These are phyloP conservation scores for Cymbidium sinense DNA, from an alignment of 106 monocot species.

Conservation along the genomic window DNA sequence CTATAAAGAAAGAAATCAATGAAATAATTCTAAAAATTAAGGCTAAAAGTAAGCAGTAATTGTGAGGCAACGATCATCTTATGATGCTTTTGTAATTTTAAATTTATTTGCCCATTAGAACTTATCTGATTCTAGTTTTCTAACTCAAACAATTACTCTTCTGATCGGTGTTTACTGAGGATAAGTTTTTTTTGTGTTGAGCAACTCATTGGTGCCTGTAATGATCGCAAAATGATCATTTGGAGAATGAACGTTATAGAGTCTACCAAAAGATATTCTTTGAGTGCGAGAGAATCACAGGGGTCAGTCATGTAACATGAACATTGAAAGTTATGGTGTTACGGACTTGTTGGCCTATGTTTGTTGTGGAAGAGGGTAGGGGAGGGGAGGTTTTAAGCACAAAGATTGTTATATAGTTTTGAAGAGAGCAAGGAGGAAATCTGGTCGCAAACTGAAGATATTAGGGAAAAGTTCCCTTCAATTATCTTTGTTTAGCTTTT, in stretches of 20 bases:
- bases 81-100: not conserved
- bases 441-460: not conserved
- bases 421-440: not conserved
- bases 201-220: not conserved
- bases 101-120: not conserved
- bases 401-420: not conserved
- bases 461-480: not conserved
- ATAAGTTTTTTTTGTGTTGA: not conserved
- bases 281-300: not conserved
- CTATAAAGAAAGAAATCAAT: not conserved
- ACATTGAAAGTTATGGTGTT: not conserved
- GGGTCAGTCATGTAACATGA: not conserved
- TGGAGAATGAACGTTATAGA: not conserved
- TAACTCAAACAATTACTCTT: not conserved
- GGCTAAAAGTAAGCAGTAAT: not conserved
- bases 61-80: not conserved
- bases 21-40: not conserved
- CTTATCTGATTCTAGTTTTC: not conserved
- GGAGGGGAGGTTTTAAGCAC: not conserved
- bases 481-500: not conserved
- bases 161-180: not conserved
- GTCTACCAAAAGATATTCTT: not conserved
- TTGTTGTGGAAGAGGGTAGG: not conserved
- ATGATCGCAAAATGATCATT: not conserved
- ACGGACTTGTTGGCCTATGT: not conserved